These are phyloP conservation scores for Hygrocybe punicea DNA, from an alignment of 768 basidiomycete species.

Conservation along the genomic window DNA sequence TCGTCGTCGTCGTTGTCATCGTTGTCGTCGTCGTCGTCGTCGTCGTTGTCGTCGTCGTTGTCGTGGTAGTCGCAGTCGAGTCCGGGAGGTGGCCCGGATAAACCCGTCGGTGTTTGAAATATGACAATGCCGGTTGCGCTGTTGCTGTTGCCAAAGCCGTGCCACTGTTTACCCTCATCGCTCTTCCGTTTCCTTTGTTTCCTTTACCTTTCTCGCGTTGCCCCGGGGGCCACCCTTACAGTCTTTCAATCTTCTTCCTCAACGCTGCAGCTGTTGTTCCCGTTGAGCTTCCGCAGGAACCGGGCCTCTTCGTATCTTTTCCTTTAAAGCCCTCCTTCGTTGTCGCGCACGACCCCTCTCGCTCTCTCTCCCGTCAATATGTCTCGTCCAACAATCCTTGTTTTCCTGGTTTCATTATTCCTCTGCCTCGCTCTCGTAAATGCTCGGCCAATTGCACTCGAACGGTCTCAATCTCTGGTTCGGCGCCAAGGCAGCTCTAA, in stretches of 20 bases:
- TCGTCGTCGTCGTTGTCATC: too few relatives aligned
- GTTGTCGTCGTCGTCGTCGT: too few relatives aligned
- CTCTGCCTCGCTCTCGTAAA: neutral
- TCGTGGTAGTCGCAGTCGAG: too few relatives aligned
- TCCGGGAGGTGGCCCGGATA: too few relatives aligned
- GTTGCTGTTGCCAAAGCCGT: neutral
- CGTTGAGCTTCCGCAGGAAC: slow-evolving; percentile 50
- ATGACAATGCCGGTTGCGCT: neutral
- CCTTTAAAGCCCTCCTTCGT: neutral
- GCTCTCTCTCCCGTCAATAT: slow-evolving; percentile 20
- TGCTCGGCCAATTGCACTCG: neutral
- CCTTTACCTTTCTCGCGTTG: slow-evolving; percentile 29
- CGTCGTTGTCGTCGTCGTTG: too few relatives aligned
- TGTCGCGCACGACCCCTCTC: too few relatives aligned
- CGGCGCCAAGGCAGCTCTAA: slow-evolving; percentile 13
- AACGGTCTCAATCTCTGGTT: slow-evolving; percentile 22
- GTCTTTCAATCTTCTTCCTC: slow-evolving; percentile 35
- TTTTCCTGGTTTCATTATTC: neutral
- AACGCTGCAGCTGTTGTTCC: slow-evolving; percentile 13
- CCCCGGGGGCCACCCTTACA: slow-evolving; percentile 46
- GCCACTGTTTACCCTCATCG: slow-evolving; percentile 19
- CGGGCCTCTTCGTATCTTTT: slow-evolving; percentile 34
- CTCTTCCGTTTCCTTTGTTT: slow-evolving; percentile 28
- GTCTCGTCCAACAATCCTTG: slow-evolving; percentile 29
- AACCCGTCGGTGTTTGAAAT: neutral